Evolutionary conservation across 148 eudicot species (phyloP).

Genomic region (Suaeda aralocaspica): DNA sequence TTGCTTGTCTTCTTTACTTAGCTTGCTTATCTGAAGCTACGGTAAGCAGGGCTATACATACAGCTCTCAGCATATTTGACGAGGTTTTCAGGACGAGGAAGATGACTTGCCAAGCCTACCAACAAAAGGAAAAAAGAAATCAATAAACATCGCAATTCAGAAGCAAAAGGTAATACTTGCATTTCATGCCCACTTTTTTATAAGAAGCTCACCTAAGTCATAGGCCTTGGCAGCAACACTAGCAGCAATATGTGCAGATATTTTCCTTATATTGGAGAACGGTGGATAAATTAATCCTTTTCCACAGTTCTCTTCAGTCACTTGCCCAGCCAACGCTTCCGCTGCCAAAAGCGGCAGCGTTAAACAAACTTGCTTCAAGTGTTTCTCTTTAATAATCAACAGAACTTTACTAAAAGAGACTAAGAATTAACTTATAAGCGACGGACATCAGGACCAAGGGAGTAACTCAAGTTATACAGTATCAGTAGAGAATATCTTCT

Average conservation of each 20-base stretch:
- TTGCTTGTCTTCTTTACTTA: background rate
- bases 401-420: too few species aligned
- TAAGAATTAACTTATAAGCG: too few species aligned
- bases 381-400: too few species aligned
- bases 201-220: conserved; percentile 66
- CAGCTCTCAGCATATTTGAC: conserved; percentile 84
- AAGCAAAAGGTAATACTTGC: background rate
- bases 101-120: conserved; percentile 36
- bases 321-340: conserved; percentile 88
- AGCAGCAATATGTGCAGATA: conserved; percentile 87
- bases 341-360: conserved; percentile 36
- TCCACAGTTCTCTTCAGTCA: conserved; percentile 56
- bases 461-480: too few species aligned
- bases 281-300: conserved; percentile 89
- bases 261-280: conserved; percentile 67
- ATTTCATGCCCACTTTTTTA: too few species aligned
- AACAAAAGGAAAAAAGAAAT: background rate
- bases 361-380: background rate
- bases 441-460: too few species aligned
- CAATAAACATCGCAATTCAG: background rate
- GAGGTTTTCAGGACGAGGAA: conserved; percentile 57
- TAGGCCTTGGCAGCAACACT: conserved; percentile 88
- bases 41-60: conserved; percentile 85
- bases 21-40: conserved; percentile 51
- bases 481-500: too few species aligned